Evolutionary conservation across 1,139 yeast genomes (phyloP), one percentile per base, ranked within the genome.

Genomic region (Yueomyces sp.): DNA sequence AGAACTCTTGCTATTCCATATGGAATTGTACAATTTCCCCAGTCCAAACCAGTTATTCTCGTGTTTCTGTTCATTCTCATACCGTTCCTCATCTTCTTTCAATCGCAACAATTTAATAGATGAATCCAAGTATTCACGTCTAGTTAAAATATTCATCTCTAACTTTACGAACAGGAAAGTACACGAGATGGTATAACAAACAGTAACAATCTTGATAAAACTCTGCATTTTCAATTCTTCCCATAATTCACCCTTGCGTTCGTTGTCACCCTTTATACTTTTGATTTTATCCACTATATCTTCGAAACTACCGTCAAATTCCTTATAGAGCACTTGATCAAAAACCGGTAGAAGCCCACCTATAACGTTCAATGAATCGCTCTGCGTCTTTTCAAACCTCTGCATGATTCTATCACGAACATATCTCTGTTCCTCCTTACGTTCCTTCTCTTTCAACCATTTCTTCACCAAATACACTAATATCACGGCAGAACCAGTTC

Each of bases 321-420:
- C 52, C n/a, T 54, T 52, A 32, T 54, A 49, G 40, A 56, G 41
- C 3, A 56, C 58, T 42, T 55, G 70, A 4, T 81, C 72, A 45
- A 89, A 68, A 12, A 85, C 85, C 0, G 96, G 95, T 43, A 86
- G 67, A 50, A 91, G 70, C 7, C 95, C 91, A 59, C 84, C 70
- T 46, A 89, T 76, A 0, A 97, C 89, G 63, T 78, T 79, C 44
- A 84, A 73, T 41, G 96, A 85, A 64, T 91, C 97, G 54, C 81
- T 81, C 57, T 89, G 97, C 26, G 96, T 91, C 65, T 87, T 96
- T 43, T 82, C 78, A 57, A 87, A 91, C 48, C 95, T 66, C 51
- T 78, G 64, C 50, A 70, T 72, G 44, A 81, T 81, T 54, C 83
- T 94, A 56, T 85, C 95, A 53, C 81, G 77, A 42, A 87, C 81